Evolutionary conservation across 768 basidiomycete species (phyloP).

Genomic region (Pleurotus ostreatus): DNA sequence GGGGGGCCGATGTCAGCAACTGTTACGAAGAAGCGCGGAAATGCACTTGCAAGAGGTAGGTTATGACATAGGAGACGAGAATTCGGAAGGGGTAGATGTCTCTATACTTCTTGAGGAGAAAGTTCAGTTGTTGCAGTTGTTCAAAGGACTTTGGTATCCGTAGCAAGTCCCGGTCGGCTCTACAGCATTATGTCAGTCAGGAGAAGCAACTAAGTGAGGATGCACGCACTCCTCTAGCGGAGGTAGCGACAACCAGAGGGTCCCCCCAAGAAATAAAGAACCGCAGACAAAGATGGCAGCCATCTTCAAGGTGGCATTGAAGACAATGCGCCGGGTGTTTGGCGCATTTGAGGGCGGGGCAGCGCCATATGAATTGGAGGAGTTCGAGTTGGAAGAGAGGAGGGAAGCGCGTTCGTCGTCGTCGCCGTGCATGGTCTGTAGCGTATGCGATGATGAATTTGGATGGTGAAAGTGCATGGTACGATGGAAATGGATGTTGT

Average conservation of each 20-base stretch:
- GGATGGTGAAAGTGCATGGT: constrained; percentile 12
- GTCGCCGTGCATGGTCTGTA: constrained; percentile 48
- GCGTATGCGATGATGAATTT: constrained; percentile 51
- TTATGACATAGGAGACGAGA: constrained; percentile 80
- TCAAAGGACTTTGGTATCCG: constrained; percentile 86
- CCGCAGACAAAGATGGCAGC: constrained; percentile 70
- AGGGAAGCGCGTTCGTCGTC: constrained; percentile 37
- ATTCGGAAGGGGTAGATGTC: constrained; percentile 84
- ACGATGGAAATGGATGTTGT: no score
- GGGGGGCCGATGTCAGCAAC: not conserved
- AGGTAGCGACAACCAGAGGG: constrained; percentile 79
- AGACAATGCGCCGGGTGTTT: constrained; percentile 56
- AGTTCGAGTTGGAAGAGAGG: constrained; percentile 29
- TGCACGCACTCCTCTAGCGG: constrained; percentile 67
- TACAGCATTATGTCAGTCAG: constrained; percentile 23
- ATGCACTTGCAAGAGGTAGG: constrained; percentile 83
- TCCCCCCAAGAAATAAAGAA: constrained; percentile 66
- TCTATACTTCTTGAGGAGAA: constrained; percentile 86
- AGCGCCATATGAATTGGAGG: constrained; percentile 45
- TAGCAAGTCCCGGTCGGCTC: constrained; percentile 70
- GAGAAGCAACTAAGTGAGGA: not conserved
- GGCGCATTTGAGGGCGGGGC: constrained; percentile 34
- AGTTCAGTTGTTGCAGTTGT: constrained; percentile 82
- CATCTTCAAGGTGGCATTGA: constrained; percentile 84
- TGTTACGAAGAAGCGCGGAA: constrained; percentile 2